These are phyloP conservation scores for Talaromyces piceae DNA, from an alignment of 2,329 filamentous ascomycete genomes.

Conservation along the genomic window DNA sequence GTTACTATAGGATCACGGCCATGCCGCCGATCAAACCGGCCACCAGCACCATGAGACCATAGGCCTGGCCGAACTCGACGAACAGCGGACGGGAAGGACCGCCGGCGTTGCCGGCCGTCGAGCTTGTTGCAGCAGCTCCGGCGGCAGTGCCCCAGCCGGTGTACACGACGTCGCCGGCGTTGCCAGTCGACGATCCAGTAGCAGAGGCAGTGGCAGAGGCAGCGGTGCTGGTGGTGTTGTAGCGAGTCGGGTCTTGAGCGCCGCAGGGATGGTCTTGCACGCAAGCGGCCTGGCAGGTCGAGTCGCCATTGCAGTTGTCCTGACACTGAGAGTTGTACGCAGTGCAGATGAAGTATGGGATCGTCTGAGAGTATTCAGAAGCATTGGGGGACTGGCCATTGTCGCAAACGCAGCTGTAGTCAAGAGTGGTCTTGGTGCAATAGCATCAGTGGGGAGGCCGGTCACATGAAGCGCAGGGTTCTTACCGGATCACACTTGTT, in stretches of 20 bases:
- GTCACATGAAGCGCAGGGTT: too few species aligned
- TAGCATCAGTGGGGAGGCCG: not conserved
- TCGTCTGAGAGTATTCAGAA: constrained; percentile 54
- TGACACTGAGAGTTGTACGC: constrained; percentile 52
- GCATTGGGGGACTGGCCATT: constrained; percentile 50
- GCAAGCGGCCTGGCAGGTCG: constrained; percentile 45
- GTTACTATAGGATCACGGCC: constrained; percentile 37
- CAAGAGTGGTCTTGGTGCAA: constrained; percentile 35
- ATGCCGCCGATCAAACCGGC: constrained; percentile 53
- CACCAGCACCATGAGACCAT: constrained; percentile 49
- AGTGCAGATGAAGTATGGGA: constrained; percentile 56
- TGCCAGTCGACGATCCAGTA: constrained; percentile 25
- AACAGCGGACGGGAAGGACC: constrained; percentile 26
- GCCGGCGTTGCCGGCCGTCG: not conserved
- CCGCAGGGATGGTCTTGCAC: constrained; percentile 52
- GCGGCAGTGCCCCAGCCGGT: constrained; percentile 37
- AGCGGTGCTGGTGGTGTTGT: constrained; percentile 41
- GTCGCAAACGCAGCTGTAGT: constrained; percentile 50
- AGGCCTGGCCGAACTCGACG: constrained; percentile 48
- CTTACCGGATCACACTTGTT: constrained; percentile 38
- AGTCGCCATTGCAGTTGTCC: constrained; percentile 40
- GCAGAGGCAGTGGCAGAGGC: constrained; percentile 26
- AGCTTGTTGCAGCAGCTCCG: constrained; percentile 25
- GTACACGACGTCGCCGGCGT: constrained; percentile 32
- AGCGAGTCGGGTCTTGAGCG: constrained; percentile 49